Percentiles rank a stretch among this genome's conserved stretches.
phyloP scores from a whole-genome alignment of 345 rosid genomes.

The Isatis tinctoria region DNA sequence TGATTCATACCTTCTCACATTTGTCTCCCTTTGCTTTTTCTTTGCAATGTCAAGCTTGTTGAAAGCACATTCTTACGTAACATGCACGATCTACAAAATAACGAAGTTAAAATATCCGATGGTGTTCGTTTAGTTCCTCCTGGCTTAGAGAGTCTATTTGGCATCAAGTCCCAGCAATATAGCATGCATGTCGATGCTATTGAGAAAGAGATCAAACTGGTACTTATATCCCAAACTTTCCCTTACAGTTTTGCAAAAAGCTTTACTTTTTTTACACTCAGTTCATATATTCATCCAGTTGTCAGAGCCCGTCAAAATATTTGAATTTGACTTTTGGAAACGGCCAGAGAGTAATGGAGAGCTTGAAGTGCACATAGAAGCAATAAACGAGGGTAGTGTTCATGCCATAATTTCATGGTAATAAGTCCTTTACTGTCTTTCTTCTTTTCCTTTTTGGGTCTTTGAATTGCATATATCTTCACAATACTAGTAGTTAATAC shows the following conservation, averaged over 20 bases:
- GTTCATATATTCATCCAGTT: slow-evolving; percentile 57
- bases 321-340: slow-evolving; percentile 96
- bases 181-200: slow-evolving; percentile 83
- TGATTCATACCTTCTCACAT: not conserved
- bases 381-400: slow-evolving; percentile 54
- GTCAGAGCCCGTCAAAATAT: slow-evolving; percentile 83
- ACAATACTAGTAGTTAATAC: not conserved
- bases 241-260: slow-evolving; percentile 17
- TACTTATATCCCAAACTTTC: slow-evolving; percentile 30
- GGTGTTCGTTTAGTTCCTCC: slow-evolving; percentile 65
- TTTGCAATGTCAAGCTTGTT: slow-evolving; percentile 49
- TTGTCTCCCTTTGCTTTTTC: not conserved
- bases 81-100: slow-evolving; percentile 54
- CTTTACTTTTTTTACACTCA: slow-evolving; percentile 38
- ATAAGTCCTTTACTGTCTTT: not conserved
- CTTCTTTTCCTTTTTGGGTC: not conserved
- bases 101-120: slow-evolving; percentile 49
- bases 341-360: slow-evolving; percentile 70
- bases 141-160: slow-evolving; percentile 47
- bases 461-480: not conserved
- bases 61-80: slow-evolving; percentile 68
- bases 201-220: slow-evolving; percentile 65
- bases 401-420: slow-evolving; percentile 90
- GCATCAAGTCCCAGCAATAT: slow-evolving; percentile 59
- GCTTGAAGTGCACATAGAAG: slow-evolving; percentile 49